These are phyloP conservation scores for Pseudozyma sp. DNA, from an alignment of 1,284 basidiomycete genomes.

Conservation along the genomic window DNA sequence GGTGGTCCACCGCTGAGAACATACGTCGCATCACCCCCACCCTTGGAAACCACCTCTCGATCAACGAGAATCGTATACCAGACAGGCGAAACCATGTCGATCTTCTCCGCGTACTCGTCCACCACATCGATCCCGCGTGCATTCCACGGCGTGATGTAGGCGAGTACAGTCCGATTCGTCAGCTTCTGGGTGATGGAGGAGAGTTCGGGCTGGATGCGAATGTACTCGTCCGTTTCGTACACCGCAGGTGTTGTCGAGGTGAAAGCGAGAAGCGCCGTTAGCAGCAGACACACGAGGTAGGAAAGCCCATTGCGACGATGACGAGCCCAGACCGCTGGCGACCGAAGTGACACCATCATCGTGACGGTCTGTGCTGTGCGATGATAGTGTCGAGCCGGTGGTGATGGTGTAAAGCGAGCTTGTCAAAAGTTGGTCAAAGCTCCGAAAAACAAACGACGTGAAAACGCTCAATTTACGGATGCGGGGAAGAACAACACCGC, in stretches of 20 bases:
- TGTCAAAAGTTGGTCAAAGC: no score
- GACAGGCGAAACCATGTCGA: slow-evolving; percentile 50
- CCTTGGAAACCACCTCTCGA: not conserved
- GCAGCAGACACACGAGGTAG: not conserved
- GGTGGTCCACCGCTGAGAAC: slow-evolving; percentile 41
- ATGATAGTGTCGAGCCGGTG: no score
- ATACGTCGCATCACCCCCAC: slow-evolving; percentile 23
- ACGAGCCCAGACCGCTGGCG: no score
- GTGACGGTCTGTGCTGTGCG: no score
- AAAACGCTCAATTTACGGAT: no score
- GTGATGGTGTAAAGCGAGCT: no score
- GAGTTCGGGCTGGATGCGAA: slow-evolving; percentile 13
- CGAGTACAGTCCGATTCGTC: slow-evolving; percentile 29
- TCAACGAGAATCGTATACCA: slow-evolving; percentile 54
- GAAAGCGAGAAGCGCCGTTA: not conserved
- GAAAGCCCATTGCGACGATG: no score
- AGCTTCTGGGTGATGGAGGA: not conserved
- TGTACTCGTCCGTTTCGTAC: slow-evolving; percentile 28
- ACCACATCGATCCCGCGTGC: slow-evolving; percentile 23
- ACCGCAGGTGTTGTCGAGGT: not conserved
- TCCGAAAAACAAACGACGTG: no score
- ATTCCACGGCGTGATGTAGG: slow-evolving; percentile 60
- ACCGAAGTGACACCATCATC: no score
- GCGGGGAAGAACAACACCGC: no score
- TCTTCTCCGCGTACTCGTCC: slow-evolving; percentile 27